Percentiles rank a stretch among this genome's conserved stretches.
These are phyloP conservation scores for Tetrapisispora pingtungensis DNA, from an alignment of 805 yeast genomes.

Conservation along the genomic window DNA sequence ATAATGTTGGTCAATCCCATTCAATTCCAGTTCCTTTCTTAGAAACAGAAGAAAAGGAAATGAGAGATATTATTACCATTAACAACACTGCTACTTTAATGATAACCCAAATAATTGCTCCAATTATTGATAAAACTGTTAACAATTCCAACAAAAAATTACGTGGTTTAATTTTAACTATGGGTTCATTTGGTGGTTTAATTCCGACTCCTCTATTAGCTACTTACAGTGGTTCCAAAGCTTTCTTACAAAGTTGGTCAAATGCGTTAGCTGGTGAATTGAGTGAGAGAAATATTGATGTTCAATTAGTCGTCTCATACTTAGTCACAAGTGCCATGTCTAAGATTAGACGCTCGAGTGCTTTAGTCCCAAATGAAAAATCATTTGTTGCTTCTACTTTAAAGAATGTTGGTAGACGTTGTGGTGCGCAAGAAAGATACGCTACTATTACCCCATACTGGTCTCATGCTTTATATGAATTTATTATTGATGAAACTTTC, in stretches of 20 bases:
- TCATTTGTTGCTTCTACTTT: conserved; percentile 68
- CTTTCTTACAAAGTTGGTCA: conserved; percentile 91
- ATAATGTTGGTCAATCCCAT: conserved; percentile 93
- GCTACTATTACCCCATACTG: conserved; percentile 87
- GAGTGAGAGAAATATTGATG: conserved; percentile 60
- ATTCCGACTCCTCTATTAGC: conserved; percentile 89
- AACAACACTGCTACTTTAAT: conserved; percentile 78
- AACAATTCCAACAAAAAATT: conserved; percentile 27
- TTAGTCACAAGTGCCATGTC: conserved; percentile 94
- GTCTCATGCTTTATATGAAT: conserved; percentile 89
- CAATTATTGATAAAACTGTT: conserved; percentile 51
- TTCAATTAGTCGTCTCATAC: conserved; percentile 75
- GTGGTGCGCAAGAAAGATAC: conserved; percentile 86
- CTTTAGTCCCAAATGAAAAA: conserved; percentile 72
- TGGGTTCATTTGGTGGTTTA: conserved; percentile 96
- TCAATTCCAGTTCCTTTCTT: conserved; percentile 88
- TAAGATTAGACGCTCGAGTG: conserved; percentile 69
- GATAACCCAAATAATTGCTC: conserved; percentile 71
- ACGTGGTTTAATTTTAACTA: conserved; percentile 73
- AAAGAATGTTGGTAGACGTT: conserved; percentile 63
- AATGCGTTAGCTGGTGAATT: conserved; percentile 82
- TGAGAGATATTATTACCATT: conserved; percentile 71
- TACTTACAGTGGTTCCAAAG: conserved; percentile 91
- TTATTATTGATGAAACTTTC: conserved; percentile 62
- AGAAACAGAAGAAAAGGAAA: conserved; percentile 67